These are phyloP conservation scores for Gossypium sturtianum DNA, from an alignment of 345 rosid species.

Conservation along the genomic window DNA sequence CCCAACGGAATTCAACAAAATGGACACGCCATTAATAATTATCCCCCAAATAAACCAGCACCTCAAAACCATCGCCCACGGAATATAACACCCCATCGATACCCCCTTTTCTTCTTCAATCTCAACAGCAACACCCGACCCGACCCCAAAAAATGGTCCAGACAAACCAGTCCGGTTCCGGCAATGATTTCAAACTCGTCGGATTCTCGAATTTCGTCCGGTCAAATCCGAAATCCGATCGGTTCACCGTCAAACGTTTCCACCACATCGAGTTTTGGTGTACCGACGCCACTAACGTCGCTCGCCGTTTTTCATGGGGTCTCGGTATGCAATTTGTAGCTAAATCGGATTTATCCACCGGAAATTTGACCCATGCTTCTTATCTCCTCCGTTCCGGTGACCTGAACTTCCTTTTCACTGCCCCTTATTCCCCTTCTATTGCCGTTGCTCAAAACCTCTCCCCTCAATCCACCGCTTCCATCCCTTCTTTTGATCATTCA, in stretches of 20 bases:
- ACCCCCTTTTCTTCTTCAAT: background rate
- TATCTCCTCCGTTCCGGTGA: conserved; percentile 80
- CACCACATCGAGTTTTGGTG: conserved; percentile 96
- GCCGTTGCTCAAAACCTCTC: conserved; percentile 18
- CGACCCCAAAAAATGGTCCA: background rate
- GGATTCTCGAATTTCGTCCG: conserved; percentile 68
- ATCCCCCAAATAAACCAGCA: background rate
- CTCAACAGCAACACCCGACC: background rate
- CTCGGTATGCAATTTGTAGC: conserved; percentile 79
- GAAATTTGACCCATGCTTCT: conserved; percentile 74
- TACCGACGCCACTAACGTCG: conserved; percentile 69
- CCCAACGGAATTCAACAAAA: background rate
- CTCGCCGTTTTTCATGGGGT: conserved; percentile 90
- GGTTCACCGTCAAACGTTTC: conserved; percentile 60
- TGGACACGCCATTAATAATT: background rate
- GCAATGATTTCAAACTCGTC: conserved; percentile 43
- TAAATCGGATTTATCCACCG: conserved; percentile 93
- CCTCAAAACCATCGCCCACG: background rate
- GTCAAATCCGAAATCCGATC: conserved; percentile 65
- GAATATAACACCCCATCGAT: background rate
- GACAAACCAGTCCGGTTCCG: background rate
- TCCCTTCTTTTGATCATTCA: conserved; percentile 48
- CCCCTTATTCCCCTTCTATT: conserved; percentile 80
- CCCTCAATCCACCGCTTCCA: conserved; percentile 37
- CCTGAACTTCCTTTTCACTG: conserved; percentile 73